A percentile compares a stretch with the other conserved stretches of the same genome.
Conservation (phyloP, 257 asterid species). For the Solanum acaule region DNA sequence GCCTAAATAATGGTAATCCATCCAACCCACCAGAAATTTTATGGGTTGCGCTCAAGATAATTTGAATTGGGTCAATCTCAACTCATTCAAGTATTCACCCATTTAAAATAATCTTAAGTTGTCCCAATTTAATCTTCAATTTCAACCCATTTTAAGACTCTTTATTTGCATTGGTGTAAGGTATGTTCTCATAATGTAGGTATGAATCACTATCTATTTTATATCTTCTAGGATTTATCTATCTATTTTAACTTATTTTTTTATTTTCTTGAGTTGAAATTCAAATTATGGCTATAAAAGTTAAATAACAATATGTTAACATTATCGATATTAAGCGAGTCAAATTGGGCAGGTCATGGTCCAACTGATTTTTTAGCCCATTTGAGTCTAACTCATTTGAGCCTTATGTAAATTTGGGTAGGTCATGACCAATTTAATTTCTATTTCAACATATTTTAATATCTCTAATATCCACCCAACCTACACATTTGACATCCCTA, state of each 20-base stretch:
- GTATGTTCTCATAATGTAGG: background rate
- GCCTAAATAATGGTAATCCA: too few species aligned
- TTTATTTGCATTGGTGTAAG: background rate
- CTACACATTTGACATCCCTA: background rate
- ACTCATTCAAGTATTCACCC: background rate
- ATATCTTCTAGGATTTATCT: background rate
- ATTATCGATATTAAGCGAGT: background rate
- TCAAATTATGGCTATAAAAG: too few species aligned
- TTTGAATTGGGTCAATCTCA: background rate
- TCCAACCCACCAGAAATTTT: background rate
- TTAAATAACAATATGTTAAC: background rate
- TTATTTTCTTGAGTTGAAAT: background rate
- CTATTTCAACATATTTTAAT: background rate
- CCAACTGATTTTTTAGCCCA: background rate
- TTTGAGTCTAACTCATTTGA: background rate
- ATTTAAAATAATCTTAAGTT: background rate
- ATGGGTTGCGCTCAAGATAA: background rate
- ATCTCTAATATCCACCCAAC: background rate
- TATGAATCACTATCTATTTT: too few species aligned
- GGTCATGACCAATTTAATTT: background rate
- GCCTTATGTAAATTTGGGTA: background rate
- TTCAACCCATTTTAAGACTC: background rate
- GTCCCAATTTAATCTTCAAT: background rate
- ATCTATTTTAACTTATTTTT: background rate
- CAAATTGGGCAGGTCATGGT: background rate